Conservation (phyloP, 768 basidiomycete species). For the Chalciporus sphaerocephalus region DNA sequence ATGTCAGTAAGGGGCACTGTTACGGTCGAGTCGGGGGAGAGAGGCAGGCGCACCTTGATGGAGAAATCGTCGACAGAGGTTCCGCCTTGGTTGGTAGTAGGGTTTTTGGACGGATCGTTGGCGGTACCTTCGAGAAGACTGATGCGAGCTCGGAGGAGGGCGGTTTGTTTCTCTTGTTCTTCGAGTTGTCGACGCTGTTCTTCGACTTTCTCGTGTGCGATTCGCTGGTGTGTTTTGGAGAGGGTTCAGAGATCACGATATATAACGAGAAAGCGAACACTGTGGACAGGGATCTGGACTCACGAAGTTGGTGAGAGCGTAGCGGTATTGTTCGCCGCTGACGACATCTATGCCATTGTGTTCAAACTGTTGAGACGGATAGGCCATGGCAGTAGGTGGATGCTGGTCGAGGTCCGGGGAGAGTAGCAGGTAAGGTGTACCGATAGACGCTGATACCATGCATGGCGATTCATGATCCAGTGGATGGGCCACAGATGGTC, state of each 20-base stretch:
- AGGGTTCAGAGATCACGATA: background rate
- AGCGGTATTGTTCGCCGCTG: conserved; percentile 68
- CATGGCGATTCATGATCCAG: no score
- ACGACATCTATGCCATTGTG: conserved; percentile 36
- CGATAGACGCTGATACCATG: no score
- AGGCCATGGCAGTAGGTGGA: conserved; percentile 18
- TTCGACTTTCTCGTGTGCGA: conserved; percentile 87
- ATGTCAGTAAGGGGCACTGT: no score
- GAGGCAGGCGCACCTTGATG: conserved; percentile 56
- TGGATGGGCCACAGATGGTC: no score
- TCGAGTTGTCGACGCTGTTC: conserved; percentile 74
- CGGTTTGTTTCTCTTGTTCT: conserved; percentile 81
- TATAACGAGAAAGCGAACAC: background rate
- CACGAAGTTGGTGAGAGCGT: conserved; percentile 81
- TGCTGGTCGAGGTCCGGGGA: no score
- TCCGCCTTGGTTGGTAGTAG: conserved; percentile 39
- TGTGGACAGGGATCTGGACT: no score
- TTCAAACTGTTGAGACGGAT: conserved; percentile 12
- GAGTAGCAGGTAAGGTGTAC: background rate
- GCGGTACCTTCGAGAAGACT: conserved; percentile 64
- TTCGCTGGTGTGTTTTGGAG: conserved; percentile 45
- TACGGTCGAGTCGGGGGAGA: no score
- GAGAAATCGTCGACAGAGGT: conserved; percentile 84
- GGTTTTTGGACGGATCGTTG: conserved; percentile 34
- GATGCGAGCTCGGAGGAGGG: conserved; percentile 65